phyloP scores from a whole-genome alignment of 2,329 filamentous ascomycete genomes.

The Cladophialophora bantiana region DNA sequence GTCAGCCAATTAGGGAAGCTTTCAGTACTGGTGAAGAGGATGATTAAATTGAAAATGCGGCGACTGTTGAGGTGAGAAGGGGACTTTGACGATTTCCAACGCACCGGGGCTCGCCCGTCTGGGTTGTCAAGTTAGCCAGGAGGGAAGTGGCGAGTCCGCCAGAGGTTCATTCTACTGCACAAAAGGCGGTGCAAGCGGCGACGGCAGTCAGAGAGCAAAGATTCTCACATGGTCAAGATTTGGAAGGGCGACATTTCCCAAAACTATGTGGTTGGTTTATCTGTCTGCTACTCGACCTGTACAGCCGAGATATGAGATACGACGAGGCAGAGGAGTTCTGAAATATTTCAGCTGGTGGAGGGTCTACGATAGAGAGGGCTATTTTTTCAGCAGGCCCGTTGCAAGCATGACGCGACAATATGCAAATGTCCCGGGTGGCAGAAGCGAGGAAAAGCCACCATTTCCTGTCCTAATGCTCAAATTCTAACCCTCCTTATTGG shows the following conservation, averaged over 20 bases:
- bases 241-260: not conserved
- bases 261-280: constrained; percentile 11
- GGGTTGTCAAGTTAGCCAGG: not conserved
- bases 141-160: not conserved
- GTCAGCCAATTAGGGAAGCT: not conserved
- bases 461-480: not conserved
- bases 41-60: not conserved
- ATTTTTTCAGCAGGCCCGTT: not conserved
- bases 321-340: not conserved
- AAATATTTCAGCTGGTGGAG: not conserved
- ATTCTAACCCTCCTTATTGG: not conserved
- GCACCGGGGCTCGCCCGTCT: not conserved
- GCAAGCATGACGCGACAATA: not conserved
- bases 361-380: not conserved
- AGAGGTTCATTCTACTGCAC: not conserved
- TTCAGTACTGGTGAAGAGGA: not conserved
- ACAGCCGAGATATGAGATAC: constrained; percentile 9
- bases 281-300: constrained; percentile 6
- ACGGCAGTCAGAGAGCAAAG: not conserved
- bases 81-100: not conserved
- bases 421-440: not conserved
- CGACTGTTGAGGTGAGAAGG: not conserved
- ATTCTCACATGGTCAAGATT: constrained; percentile 6
- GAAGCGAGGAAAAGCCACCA: not conserved
- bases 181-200: not conserved